Evolutionary conservation across 2,329 filamentous ascomycete genomes (phyloP), one percentile per base, ranked within the genome.

Genomic region (Thelonectria discophora): DNA sequence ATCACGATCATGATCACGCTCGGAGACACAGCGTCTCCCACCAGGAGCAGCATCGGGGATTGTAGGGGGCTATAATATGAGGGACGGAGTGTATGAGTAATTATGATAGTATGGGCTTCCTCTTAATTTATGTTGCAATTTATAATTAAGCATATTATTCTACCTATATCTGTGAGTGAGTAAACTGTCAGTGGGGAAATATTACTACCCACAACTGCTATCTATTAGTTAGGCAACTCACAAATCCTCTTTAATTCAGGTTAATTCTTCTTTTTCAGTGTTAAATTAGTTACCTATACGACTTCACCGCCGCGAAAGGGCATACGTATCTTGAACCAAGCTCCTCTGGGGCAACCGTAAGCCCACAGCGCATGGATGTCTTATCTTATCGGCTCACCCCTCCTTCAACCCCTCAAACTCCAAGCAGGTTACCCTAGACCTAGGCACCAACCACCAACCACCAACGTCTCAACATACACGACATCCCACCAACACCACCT

Each of bases 11-110:
- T 54, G 76, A 80, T 12, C 82, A 79, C 2, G 76, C 75, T 30
- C 75, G 79, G 39, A 75, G 85, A 34, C 80, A 87, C 67, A 81
- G 80, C 65, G 69, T 77, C 21, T 79, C 82, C 6, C 76, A 79
- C 20, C 83, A 86, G 73, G 84, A 86, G 65, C 65, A 70, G 13
- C 80, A 84, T 54, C 72, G 77, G 15, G 83, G 83, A 2, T 67
- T 85, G 58, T 85, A 77, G 20, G 18, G 42, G 42, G 45, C 52
- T 8, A 20, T 34, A 32, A 55, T 53, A 70, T 61, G 46, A 54
- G n/a, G 18, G 18, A 45, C 27, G 37, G 13, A 8, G 34, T 64
- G 55, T 60, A 55, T 62, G 51, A 52, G 18, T 18, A 60, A 17
- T 42, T 48, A 53, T n/a, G 68, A 51, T 45, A 63, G 2, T 40